Evolutionary conservation across 805 yeast species (phyloP).

Genomic region (Pachysolen tannophilus): DNA sequence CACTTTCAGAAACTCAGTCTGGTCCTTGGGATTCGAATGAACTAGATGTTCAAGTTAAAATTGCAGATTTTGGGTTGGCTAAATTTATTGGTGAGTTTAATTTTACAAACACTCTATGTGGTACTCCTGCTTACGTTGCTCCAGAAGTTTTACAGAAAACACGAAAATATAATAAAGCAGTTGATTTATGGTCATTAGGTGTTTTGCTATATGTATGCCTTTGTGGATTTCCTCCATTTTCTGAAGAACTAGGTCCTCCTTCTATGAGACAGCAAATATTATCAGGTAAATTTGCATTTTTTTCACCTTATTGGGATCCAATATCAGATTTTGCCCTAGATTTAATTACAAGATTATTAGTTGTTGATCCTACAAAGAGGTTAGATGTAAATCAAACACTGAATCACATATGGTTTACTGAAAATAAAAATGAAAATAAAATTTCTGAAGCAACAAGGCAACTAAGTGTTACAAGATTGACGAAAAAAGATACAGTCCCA

Average conservation of each 20-base stretch:
- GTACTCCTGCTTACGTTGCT: slow-evolving; percentile 84
- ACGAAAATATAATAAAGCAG: slow-evolving; percentile 58
- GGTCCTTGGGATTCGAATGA: slow-evolving; percentile 59
- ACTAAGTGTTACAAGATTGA: no score
- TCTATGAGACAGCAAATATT: slow-evolving; percentile 68
- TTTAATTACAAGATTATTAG: slow-evolving; percentile 51
- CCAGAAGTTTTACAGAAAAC: slow-evolving; percentile 62
- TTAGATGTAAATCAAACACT: slow-evolving; percentile 15
- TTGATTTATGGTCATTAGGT: slow-evolving; percentile 80
- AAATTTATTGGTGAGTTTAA: slow-evolving; percentile 63
- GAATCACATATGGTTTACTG: slow-evolving; percentile 6
- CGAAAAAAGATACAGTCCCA: no score
- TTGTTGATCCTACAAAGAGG: slow-evolving; percentile 41
- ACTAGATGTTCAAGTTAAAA: slow-evolving; percentile 55
- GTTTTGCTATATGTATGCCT: slow-evolving; percentile 70
- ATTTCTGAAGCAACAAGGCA: no score
- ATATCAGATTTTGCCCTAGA: slow-evolving; percentile 60
- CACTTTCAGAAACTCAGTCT: slow-evolving; percentile 11
- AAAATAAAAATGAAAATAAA: neutral
- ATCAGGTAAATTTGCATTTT: slow-evolving; percentile 61
- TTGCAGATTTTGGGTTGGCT: slow-evolving; percentile 77
- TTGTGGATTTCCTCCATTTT: slow-evolving; percentile 81
- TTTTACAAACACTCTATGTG: slow-evolving; percentile 74
- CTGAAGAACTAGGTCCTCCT: slow-evolving; percentile 78
- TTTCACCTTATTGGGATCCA: slow-evolving; percentile 73